Base-by-base conservation (phyloP, 305 asterid species). In the Withania somnifera region DNA sequence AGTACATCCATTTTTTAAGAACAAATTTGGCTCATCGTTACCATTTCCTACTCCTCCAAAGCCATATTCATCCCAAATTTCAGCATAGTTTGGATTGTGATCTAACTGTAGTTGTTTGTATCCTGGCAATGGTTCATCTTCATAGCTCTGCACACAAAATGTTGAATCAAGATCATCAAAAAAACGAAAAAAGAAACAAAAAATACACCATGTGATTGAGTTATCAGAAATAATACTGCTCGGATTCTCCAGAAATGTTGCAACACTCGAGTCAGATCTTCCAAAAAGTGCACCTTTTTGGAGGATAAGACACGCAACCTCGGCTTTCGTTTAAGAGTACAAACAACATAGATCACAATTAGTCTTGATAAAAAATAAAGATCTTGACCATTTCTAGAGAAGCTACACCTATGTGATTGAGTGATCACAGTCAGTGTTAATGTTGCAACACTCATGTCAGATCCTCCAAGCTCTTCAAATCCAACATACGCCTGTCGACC, bases 51-150 rank as follows among this genome's bases (percentile, higher is more conserved):
- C 66, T 14, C 83, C 89, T 53, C 86, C 86, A 11, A 85, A 50
- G 68, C 87, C 87, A 80, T 84, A 88, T 2, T 88, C 97, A 32
- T 87, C 93, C 94, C 97, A 90, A 80, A 85, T 80, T 68, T 88
- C 97, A 2, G 90, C 83, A 36, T 84, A 90, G 81, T 82, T 90
- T 58, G 89, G 89, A 80, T 81, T 88, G 52, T 90, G 92, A 60
- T 91, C 93, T 66, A 85, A 28, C 45, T 85, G 85, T 57, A 86
- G 84, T 79, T 91, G 94, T 66, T 89, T 91, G 82, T 91, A 91
- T 20, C 93, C 95, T 28, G 93, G 87, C 22, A 91, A 71, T 75
- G 97, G 91, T 3, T 93, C 99, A 11, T 94, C 97, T 45, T 90
- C 97, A 81, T 94, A 94, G 78, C 93, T 96, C 99, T 96, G 93